Evolutionary conservation across 2,329 filamentous ascomycete species (phyloP), one percentile per base, ranked within the genome.

Genomic region (Blumeria hordei): DNA sequence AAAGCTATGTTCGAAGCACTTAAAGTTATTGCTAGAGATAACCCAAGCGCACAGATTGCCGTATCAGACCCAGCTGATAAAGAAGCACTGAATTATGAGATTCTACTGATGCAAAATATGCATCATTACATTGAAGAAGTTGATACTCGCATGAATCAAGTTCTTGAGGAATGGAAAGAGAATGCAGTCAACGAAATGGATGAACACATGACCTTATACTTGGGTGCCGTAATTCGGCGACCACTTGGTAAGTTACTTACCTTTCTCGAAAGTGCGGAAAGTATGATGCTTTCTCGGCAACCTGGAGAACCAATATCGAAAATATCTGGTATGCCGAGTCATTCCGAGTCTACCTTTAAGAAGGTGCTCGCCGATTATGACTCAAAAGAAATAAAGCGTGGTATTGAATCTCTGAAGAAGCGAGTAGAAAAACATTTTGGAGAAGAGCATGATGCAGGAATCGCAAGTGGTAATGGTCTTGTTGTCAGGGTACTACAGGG

Each of bases 51-150:
- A 66, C 71, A 58, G 66, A 72, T 60, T 66, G 69, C 47, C 67
- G 71, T 60, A 70, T 69, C 53, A 57, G 81, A 85, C 62, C 76
- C 78, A 0, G 92, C 96, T 67, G 92, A 96, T 65, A 96, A 98
- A 69, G 88, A 95, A 67, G 86, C 88, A 5, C 76, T 98, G 58
- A 96, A 96, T 69, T 94, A 94, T 69, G 88, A 96, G 68, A 94
- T 98, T 63, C 75, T 96, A 36, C 75, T 96, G 55, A 96, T 98
- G 61, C 90, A 98, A 68, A 98, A 98, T 67, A 95, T 95, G 88
- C 93, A 95, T 65, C 88, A 94, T 68, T 96, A 94, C 69, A 73
- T 92, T 10, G 88, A 96, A 66, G 88, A 95, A 67, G 83, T 94
- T 8, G 86, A 94, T 60, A 71, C 82, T 14, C 76, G 78, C 16